Base-by-base conservation (phyloP, 495 filamentous ascomycete genomes). In the Paragyromitra xinjiangensis region DNA sequence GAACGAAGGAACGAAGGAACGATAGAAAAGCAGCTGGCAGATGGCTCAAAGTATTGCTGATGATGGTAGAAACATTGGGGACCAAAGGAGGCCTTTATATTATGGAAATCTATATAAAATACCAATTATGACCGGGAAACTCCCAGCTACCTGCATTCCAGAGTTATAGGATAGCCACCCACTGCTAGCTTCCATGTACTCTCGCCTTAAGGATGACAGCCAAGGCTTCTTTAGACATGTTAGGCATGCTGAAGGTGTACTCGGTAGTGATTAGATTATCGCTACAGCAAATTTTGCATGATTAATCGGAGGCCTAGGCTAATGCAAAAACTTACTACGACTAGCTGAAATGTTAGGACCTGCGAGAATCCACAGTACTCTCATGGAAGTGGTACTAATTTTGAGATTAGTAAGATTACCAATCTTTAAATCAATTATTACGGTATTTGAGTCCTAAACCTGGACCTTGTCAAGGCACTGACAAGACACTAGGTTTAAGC, bases 61-160 rank as follows among this genome's bases (percentile, higher is more conserved):
- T 45, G 39, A 14, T 22, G 39, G 24, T 39, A 14, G 26, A 48
- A 11, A 37, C 14, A 40, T 9, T 42, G 48, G 26, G 65, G n/a
- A 37, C 34, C 16, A 5, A 6, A 22, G 14, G 39, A 29, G 42
- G 55, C 12, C 68, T 61, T 70, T 70, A 70, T 61, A 70, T 44
- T 19, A 39, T 34, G 29, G 26, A 5, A 45, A 26, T n/a, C 22
- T 22, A 1, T 34, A 12, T 14, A 12, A 37, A 19, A 12, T 26
- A 62, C 29, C 12, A 50, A 29, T 61, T 45, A 39, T 53, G 19
- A 4, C 11, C 1, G 44, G 34, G 34, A 40, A 24, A 11, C 5
- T 26, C 65, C 45, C 29, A 44, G 42, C 44, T 55, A 9, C 19
- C 7, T 26, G 37, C 26, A 39, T 40, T 7, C 39, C 3, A 9